These are phyloP conservation scores for Paramyrothecium roridum DNA, from an alignment of 2,329 filamentous ascomycete genomes.

Conservation along the genomic window DNA sequence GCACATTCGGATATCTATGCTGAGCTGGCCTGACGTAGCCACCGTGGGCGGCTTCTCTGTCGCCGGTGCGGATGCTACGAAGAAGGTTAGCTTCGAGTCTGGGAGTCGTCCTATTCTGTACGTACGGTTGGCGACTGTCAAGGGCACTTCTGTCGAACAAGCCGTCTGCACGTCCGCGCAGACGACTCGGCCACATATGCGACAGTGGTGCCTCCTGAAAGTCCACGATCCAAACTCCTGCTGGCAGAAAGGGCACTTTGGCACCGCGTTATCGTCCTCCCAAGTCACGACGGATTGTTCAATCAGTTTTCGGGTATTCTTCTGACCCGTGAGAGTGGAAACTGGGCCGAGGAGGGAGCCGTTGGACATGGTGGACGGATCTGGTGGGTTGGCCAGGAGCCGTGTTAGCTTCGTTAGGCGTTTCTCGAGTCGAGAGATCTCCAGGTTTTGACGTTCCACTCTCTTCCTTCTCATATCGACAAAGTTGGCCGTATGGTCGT, in stretches of 20 bases:
- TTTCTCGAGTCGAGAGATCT: slow-evolving; percentile 88
- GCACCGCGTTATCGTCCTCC: slow-evolving; percentile 84
- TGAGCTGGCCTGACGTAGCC: slow-evolving; percentile 47
- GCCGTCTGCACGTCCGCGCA: slow-evolving; percentile 82
- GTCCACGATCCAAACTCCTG: slow-evolving; percentile 94
- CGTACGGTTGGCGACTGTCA: slow-evolving; percentile 65
- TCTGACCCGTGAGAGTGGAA: slow-evolving; percentile 62
- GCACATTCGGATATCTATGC: slow-evolving; percentile 86
- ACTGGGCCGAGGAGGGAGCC: slow-evolving; percentile 58
- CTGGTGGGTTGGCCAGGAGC: slow-evolving; percentile 71
- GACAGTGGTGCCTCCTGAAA: slow-evolving; percentile 90
- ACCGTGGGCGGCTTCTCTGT: slow-evolving; percentile 37
- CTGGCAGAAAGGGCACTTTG: slow-evolving; percentile 87
- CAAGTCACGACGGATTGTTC: slow-evolving; percentile 93
- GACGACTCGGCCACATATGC: slow-evolving; percentile 88
- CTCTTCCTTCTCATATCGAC: slow-evolving; percentile 66
- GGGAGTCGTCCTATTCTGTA: neutral
- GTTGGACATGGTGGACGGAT: slow-evolving; percentile 52
- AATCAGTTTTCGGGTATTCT: slow-evolving; percentile 72
- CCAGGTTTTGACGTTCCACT: slow-evolving; percentile 81
- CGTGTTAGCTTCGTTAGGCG: slow-evolving; percentile 86
- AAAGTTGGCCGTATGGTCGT: slow-evolving; percentile 73
- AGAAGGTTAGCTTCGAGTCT: neutral
- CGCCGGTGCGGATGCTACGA: slow-evolving; percentile 18
- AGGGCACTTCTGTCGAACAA: slow-evolving; percentile 80